Evolutionary conservation across 257 asterid genomes (phyloP), one percentile per base, ranked within the genome.

Genomic region (Striga asiatica): DNA sequence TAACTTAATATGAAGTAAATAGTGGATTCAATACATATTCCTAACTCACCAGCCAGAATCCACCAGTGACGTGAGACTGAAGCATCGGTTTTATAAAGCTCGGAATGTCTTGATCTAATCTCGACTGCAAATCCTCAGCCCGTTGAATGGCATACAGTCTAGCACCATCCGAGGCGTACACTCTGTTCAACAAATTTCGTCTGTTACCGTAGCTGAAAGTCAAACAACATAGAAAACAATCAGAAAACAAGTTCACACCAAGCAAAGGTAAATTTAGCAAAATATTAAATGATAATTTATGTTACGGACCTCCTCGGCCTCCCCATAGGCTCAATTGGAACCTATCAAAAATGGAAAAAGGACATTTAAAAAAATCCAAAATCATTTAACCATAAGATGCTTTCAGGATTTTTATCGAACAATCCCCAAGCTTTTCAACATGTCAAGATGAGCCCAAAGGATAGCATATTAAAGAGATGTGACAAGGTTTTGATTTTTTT

Each of bases 61-160:
- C 86, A 58, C 81, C 79, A 1, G 83, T 73, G 21, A 83, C 85
- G 60, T 83, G 86, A n/a, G 96, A 81, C 22, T 65, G 89, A 49
- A 66, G 78, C 91, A 81, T 78, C 4, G 81, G 58, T 78, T 76
- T 85, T 2, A 82, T 37, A 47, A 85, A 82, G 78, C 74, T 75
- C 3, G 89, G 93, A 46, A 63, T 20, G 19, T 66, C 50, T 29
- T 65, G 64, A 60, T 70, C 87, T 17, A 80, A 52, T 42, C 78
- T 57, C 1, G 84, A 68, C 35, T 66, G 69, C 31, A 80, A 66
- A 16, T 74, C 83, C 60, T 82, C 81, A 0, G 95, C 93, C 58
- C 78, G 63, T 37, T 62, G 56, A 29, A 38, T 54, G 8, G 72
- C 78, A 21, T 64, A 70, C 58, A 12, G 53, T 47, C 92, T 72